phyloP scores from a whole-genome alignment of 2,329 filamentous ascomycete species.

The Ceratocystis diversiconidia region DNA sequence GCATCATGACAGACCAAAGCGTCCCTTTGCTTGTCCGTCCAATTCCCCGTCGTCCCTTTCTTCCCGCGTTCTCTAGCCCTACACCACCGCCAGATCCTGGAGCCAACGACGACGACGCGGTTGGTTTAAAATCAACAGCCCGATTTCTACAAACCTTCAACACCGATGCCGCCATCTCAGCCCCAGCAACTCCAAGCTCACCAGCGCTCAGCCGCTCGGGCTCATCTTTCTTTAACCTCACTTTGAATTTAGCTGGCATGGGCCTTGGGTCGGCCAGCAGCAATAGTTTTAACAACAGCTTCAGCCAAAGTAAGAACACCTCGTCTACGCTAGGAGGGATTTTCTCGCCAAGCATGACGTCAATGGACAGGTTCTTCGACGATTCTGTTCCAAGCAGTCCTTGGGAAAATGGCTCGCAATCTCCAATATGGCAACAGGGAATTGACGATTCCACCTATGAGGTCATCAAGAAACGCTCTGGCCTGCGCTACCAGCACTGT shows the following conservation, averaged over 20 bases:
- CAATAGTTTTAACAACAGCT: no score
- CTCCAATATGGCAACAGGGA: conserved; percentile 38
- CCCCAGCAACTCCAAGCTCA: conserved; percentile 24
- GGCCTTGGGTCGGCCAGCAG: neutral
- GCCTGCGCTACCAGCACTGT: conserved; percentile 19
- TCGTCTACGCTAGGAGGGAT: conserved; percentile 84
- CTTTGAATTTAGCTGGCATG: conserved; percentile 69
- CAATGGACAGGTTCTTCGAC: conserved; percentile 33
- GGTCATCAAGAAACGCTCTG: conserved; percentile 31
- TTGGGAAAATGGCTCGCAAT: conserved; percentile 65
- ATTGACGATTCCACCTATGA: conserved; percentile 33
- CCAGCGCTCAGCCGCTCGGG: conserved; percentile 21
- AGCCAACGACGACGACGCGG: conserved; percentile 22
- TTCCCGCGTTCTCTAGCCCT: conserved; percentile 36
- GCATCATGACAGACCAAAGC: conserved; percentile 29
- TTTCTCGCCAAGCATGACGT: conserved; percentile 55
- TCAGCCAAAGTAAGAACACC: no score
- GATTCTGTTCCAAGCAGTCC: conserved; percentile 44
- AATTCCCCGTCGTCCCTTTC: conserved; percentile 57
- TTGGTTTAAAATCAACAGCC: conserved; percentile 21
- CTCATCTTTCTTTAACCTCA: conserved; percentile 42
- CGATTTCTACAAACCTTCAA: conserved; percentile 15
- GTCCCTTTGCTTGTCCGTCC: conserved; percentile 50
- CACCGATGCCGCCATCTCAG: conserved; percentile 26
- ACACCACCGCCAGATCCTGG: conserved; percentile 31